Percentiles rank a stretch among this genome's conserved stretches.
phyloP scores from a whole-genome alignment of 371 early-diverging fungal species.

The Synchytrium microbalum region DNA sequence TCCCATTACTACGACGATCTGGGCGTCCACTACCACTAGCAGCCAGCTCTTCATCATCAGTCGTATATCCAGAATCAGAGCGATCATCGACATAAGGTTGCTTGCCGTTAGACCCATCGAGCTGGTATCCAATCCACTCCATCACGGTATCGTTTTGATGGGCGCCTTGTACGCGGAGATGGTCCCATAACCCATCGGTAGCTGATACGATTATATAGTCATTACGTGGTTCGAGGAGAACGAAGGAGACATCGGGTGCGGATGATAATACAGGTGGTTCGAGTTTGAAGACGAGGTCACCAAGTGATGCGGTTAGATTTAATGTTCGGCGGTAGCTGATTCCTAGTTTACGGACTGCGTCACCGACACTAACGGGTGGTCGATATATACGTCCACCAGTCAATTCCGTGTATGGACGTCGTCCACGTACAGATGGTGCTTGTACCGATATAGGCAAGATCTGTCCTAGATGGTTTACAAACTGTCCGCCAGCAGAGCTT shows the following conservation, averaged over 20 bases:
- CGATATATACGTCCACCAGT: slow-evolving; percentile 35
- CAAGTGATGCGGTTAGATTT: slow-evolving; percentile 46
- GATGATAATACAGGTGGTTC: slow-evolving; percentile 36
- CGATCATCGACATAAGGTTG: slow-evolving; percentile 2
- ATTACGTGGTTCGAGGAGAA: slow-evolving; percentile 17
- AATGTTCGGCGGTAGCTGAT: slow-evolving; percentile 39
- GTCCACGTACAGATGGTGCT: slow-evolving; percentile 15
- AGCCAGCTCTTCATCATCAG: slow-evolving; percentile 6
- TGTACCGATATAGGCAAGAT: slow-evolving; percentile 14
- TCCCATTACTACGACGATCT: too few species aligned
- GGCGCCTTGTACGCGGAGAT: slow-evolving; percentile 11
- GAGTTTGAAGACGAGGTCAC: slow-evolving; percentile 45
- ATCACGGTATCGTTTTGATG: background rate
- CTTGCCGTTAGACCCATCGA: slow-evolving; percentile 2
- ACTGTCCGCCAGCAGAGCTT: slow-evolving; percentile 30
- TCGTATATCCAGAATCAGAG: slow-evolving; percentile 3
- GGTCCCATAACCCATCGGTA: slow-evolving; percentile 60
- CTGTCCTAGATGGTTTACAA: slow-evolving; percentile 31
- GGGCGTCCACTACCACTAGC: slow-evolving; percentile 2
- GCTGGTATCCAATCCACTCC: background rate
- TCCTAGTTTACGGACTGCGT: slow-evolving; percentile 32
- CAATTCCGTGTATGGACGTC: slow-evolving; percentile 30
- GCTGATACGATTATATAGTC: slow-evolving; percentile 46
- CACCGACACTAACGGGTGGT: slow-evolving; percentile 16
- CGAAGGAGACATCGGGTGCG: slow-evolving; percentile 36